Conservation (phyloP, 768 basidiomycete genomes). For the Kwoniella mangroviensis region DNA sequence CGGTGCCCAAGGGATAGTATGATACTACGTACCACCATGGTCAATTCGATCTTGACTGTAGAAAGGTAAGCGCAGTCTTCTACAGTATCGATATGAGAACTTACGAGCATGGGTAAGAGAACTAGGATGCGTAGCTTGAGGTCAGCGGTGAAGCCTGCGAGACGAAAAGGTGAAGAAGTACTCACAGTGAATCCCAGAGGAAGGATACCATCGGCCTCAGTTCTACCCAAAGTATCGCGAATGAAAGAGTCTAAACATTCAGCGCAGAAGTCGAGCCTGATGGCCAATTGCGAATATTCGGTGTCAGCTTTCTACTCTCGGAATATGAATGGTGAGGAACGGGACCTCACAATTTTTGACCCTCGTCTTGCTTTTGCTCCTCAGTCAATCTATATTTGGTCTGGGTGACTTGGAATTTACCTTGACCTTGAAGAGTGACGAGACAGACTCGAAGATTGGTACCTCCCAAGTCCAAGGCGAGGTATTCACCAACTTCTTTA, state of each 20-base stretch:
- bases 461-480: constrained; percentile 75
- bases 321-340: too few relatives aligned
- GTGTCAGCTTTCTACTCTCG: too few relatives aligned
- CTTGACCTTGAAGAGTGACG: constrained; percentile 85
- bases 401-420: constrained; percentile 97
- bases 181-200: constrained; percentile 92
- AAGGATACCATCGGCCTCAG: constrained; percentile 62
- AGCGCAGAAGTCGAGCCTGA: constrained; percentile 88
- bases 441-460: constrained; percentile 99
- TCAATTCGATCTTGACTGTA: constrained; percentile 89
- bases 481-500: constrained; percentile 82
- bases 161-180: constrained; percentile 49
- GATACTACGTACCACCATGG: constrained; percentile 66
- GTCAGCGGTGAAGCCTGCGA: not conserved
- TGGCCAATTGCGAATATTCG: not conserved
- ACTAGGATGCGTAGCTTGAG: constrained; percentile 60
- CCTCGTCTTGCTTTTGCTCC: constrained; percentile 98
- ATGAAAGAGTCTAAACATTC: constrained; percentile 89
- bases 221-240: constrained; percentile 65
- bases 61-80: constrained; percentile 11
- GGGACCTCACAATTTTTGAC: constrained; percentile 71
- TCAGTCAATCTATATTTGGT: constrained; percentile 96
- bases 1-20: not conserved
- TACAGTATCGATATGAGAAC: constrained; percentile 51
- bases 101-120: constrained; percentile 93